Evolutionary conservation across 2,329 filamentous ascomycete genomes (phyloP), one percentile per base, ranked within the genome.

Genomic region (Fusarium temperatum): DNA sequence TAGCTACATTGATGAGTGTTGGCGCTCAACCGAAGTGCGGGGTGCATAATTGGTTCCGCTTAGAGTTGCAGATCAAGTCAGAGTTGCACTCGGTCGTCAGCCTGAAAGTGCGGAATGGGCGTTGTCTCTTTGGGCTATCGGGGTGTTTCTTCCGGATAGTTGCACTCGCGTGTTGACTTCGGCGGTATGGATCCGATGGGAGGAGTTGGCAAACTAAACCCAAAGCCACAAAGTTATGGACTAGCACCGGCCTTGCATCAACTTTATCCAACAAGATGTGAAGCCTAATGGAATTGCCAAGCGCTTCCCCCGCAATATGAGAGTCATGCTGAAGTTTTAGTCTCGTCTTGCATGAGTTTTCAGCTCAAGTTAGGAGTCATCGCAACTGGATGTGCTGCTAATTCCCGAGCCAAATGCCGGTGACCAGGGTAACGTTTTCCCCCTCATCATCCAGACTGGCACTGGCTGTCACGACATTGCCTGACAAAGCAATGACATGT

Each of bases 331-430:
- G 39, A 32, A 35, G 20, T 22, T 32, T 57, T 35, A 54, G 51
- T 39, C 28, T 47, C 20, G 28, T n/a, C 30, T 36, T 35, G 12
- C 17, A 26, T 28, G 55, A 58, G 30, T 48, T 28, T 20, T n/a
- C 20, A 36, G n/a, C 28, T 57, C 9, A 26, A n/a, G 15, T 26
- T 28, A 42, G n/a, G 30, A 18, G 24, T 2, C 10, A 22, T 28
- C 20, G 18, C 20, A 28, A 54, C 35, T n/a, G 35, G 20, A 20
- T 39, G 24, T 18, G 24, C 22, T 57, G 35, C 17, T 45, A 61
- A 53, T 53, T 68, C 54, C 65, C 65, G 65, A 61, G 13, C 8
- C 36, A 47, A 41, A 28, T 68, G 65, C 65, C 65, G 65, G 1
- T 35, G 39, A 22, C 18, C 9, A 41, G 38, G 47, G 28, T 14